Conservation (phyloP, 352 stramenopile species). For the Globisporangium mamillatum region DNA sequence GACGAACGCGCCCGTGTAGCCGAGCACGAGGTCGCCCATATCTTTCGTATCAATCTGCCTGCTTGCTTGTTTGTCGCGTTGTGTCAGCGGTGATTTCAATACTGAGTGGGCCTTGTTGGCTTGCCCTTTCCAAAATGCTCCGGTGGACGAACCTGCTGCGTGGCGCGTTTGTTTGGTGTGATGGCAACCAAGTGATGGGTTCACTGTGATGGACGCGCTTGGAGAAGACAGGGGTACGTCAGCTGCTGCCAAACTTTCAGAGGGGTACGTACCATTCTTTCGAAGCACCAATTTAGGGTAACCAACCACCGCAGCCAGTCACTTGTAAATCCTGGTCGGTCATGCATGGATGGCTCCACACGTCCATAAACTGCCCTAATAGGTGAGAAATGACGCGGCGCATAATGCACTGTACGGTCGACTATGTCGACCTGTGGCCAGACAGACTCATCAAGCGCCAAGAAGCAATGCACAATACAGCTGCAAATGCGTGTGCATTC, state of each 20-base stretch:
- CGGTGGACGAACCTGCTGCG: background rate
- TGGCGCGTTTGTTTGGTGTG: too few relatives aligned
- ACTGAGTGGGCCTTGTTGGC: background rate
- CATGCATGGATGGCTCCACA: too few relatives aligned
- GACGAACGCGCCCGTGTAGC: constrained; percentile 59
- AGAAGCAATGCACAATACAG: background rate
- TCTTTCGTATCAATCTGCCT: background rate
- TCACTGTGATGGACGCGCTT: background rate
- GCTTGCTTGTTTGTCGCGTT: background rate
- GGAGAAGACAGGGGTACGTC: too few relatives aligned
- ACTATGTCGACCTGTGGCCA: too few relatives aligned
- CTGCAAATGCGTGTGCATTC: background rate
- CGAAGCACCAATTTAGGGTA: background rate
- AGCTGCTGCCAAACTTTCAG: too few relatives aligned
- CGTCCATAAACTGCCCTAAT: too few relatives aligned
- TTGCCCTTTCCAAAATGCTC: background rate
- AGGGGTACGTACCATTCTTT: too few relatives aligned
- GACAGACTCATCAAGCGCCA: too few relatives aligned
- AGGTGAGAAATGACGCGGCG: too few relatives aligned
- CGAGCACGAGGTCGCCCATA: constrained; percentile 36
- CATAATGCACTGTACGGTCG: too few relatives aligned
- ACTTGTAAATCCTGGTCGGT: too few relatives aligned
- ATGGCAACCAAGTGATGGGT: background rate
- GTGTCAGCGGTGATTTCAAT: constrained; percentile 1
- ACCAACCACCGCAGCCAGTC: too few relatives aligned